Conservation (phyloP, 768 basidiomycete species). For the Rhizopogon vinicolor region DNA sequence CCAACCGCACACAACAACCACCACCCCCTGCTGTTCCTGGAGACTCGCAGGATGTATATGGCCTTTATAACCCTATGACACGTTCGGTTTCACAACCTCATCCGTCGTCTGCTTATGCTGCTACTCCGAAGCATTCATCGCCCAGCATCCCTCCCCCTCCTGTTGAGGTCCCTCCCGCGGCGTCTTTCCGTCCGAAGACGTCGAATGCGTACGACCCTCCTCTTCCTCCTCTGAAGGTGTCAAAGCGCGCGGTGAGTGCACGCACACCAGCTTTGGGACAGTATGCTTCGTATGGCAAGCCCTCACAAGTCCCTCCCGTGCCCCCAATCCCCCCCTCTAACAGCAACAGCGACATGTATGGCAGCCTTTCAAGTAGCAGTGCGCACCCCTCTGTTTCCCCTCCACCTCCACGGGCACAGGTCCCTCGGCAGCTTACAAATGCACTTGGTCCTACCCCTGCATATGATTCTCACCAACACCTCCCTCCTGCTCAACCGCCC, state of each 20-base stretch:
- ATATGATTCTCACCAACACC: background rate
- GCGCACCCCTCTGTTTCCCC: background rate
- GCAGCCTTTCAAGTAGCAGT: background rate
- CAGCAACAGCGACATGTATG: background rate
- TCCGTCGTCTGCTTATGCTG: conserved; percentile 9
- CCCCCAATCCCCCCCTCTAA: conserved; percentile 6
- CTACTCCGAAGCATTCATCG: conserved; percentile 10
- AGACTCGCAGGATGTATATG: conserved; percentile 23
- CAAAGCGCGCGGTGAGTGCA: conserved; percentile 25
- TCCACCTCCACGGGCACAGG: conserved; percentile 6
- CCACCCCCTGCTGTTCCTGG: conserved; percentile 11
- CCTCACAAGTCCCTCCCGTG: conserved; percentile 13
- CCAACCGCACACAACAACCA: conserved; percentile 18
- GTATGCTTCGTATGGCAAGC: conserved; percentile 5
- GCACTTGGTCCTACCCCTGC: background rate
- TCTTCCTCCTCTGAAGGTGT: conserved; percentile 45
- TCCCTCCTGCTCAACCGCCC: background rate
- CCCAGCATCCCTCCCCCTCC: conserved; percentile 18
- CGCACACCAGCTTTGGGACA: conserved; percentile 11
- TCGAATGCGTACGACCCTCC: conserved; percentile 78
- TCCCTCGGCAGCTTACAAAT: background rate
- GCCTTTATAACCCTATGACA: conserved; percentile 20
- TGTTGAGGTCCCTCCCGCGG: conserved; percentile 26
- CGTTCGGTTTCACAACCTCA: conserved; percentile 23
- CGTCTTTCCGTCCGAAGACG: conserved; percentile 58